Evolutionary conservation across 2,329 filamentous ascomycete genomes (phyloP), one percentile per base, ranked within the genome.

Genomic region (Dactylellina leptospora): DNA sequence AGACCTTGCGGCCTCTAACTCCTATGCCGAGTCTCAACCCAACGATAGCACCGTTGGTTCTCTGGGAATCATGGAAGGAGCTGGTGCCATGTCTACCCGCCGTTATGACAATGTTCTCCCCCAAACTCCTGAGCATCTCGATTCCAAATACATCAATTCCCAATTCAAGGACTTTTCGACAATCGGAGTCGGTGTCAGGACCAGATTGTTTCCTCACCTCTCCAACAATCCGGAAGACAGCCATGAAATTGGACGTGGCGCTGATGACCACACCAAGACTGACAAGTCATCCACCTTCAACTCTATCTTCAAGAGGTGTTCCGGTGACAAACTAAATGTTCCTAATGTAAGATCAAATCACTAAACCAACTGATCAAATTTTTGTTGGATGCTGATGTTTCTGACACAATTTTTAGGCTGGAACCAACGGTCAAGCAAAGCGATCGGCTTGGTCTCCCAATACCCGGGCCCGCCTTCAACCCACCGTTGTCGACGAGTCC

Each of bases 11-110:
- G 51, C 20, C 25, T 58, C 54, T 9, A 36, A 54, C 23, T 47
- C 45, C 1, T 63, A 51, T n/a, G 38, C 45, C 4, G 25, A 20
- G 38, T 59, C 51, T 2, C 64, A 71, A 8, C 28, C 42, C 18
- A 44, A 63, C 18, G 61, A 68, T 23, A 62, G 56, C 44, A 73
- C 60, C 6, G 27, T 66, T 18, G 68, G 60, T 28, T 66, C 68
- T 10, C 42, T 68, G 10, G 47, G 33, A 18, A 73, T 73, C 28
- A 62, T 60, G 30, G 62, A 61, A 36, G 69, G 55, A 18, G 69
- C 69, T 8, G 69, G 18, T 20, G 69, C 69, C 1, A 73, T 73
- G 69, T 73, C 69, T 20, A 73, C 69, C 2, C 55, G 69, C n/a
- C 48, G 58, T 38, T 48, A 47, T 13, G 61, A 66, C 44, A 45